Percentiles rank a stretch among this genome's conserved stretches.
These are phyloP conservation scores for Flaveria brownii DNA, from an alignment of 129 eudicot species.

Conservation along the genomic window DNA sequence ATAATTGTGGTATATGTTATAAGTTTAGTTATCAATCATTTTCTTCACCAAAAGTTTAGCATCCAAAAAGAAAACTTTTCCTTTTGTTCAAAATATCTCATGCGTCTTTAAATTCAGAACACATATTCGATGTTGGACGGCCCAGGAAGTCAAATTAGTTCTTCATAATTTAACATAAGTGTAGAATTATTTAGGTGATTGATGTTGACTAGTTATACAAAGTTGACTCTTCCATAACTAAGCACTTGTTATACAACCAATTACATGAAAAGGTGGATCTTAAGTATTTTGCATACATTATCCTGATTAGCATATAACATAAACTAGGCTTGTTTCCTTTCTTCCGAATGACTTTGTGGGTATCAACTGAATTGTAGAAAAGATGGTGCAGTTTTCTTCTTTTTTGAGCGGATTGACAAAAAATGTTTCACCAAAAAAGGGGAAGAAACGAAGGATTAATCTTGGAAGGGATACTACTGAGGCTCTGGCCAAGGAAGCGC, in stretches of 20 bases:
- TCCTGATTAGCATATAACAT: background rate
- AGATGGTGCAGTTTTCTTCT: conserved; percentile 82
- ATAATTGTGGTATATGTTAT: conserved; percentile 14
- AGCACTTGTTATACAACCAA: conserved; percentile 12
- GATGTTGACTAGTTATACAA: conserved; percentile 13
- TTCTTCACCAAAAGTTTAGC: conserved; percentile 3
- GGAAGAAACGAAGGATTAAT: conserved; percentile 45
- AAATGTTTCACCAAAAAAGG: conserved; percentile 47
- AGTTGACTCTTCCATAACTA: background rate
- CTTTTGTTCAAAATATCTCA: conserved; percentile 1
- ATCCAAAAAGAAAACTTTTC: background rate
- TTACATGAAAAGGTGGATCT: conserved; percentile 14
- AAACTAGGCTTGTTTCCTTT: conserved; percentile 4
- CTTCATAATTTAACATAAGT: background rate
- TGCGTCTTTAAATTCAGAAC: background rate
- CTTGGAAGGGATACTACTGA: conserved; percentile 64
- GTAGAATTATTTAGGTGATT: conserved; percentile 10
- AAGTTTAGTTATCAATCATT: conserved; percentile 5
- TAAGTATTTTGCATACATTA: background rate
- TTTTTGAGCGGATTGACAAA: conserved; percentile 59
- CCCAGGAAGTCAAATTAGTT: conserved; percentile 23
- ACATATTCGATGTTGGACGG: background rate
- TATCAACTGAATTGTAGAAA: conserved; percentile 25
- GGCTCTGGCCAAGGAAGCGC: conserved; percentile 67
- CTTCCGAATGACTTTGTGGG: conserved; percentile 27